Evolutionary conservation across 257 asterid genomes (phyloP), one percentile per base, ranked within the genome.

Genomic region (Leptodermis oblonga): DNA sequence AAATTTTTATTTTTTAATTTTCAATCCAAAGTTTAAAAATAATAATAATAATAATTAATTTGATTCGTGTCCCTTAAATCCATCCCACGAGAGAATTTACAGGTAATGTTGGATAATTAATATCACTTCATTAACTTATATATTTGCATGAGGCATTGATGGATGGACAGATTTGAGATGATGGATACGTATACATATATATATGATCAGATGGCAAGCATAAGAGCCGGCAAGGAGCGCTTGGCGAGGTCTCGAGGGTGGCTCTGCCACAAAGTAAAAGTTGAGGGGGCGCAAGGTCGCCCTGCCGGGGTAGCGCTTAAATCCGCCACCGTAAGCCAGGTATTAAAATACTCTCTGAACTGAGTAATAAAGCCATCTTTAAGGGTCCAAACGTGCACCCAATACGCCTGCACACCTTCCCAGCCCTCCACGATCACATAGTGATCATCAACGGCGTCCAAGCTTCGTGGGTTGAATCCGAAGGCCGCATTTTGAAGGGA

Each of bases 371-470:
- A 41, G 0, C 98, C 95, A 33, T 83, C 86, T 77, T 82, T 79
- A 7, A 92, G 59, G 4, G 87, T 90, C 98, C 98, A 92, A 31
- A 88, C 96, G 56, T 92, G 98, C 62, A 92, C 98, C 98, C 98
- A 90, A 23, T 90, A 88, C 15, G 83, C 87, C 48, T 86, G 81
- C 45, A 79, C 80, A 11, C 96, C 97, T 72, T 92, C 97, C 97
- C 97, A 90, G 65, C 95, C 97, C 43, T 90, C 98, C 85, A 78
- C 98, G 1, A 90, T 81, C 34, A 92, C 96, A 12, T 79, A 70
- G 1, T 31, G n/a, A 18, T 77, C 96, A 0, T 81, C 90, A 15
- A 92, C 74, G 59, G 78, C 83, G 46, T 84, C 95, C 4, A 87
- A 65, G 83, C 95, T 85, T 15, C 86, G 78, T 0, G 98, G 95